phyloP scores from a whole-genome alignment of 495 filamentous ascomycete species.

The Lepraria neglecta region DNA sequence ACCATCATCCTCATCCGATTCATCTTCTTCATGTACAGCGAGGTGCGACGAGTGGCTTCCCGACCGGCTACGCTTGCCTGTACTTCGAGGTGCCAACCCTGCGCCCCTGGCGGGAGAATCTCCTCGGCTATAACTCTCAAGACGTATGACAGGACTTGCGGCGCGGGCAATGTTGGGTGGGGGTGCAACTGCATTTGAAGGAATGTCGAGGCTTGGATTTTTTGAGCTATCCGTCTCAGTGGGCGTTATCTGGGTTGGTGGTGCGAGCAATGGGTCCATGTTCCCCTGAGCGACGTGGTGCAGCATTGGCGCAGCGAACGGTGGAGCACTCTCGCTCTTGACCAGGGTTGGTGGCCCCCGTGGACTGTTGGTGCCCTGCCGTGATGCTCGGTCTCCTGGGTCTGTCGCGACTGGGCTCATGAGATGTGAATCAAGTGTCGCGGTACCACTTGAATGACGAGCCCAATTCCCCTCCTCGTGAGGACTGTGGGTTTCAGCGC shows the following conservation, averaged over 20 bases:
- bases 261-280: conserved; percentile 7
- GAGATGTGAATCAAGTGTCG: conserved; percentile 23
- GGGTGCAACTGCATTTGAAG: background rate
- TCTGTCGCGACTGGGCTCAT: conserved; percentile 30
- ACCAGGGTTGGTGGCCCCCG: conserved; percentile 7
- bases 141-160: conserved; percentile 43
- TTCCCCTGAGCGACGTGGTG: conserved; percentile 12
- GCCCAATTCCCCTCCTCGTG: conserved; percentile 9
- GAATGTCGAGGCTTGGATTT: conserved; percentile 23
- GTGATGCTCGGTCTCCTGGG: conserved; percentile 21
- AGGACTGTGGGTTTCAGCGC: conserved; percentile 5
- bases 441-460: conserved; percentile 24
- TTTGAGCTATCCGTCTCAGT: conserved; percentile 24
- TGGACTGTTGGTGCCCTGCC: conserved; percentile 25
- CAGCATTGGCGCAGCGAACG: conserved; percentile 2
- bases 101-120: conserved; percentile 42
- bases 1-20: conserved; percentile 32
- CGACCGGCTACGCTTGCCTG: conserved; percentile 30
- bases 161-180: conserved; percentile 29
- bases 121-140: conserved; percentile 42
- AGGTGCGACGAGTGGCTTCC: conserved; percentile 38
- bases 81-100: conserved; percentile 28
- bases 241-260: conserved; percentile 21
- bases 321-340: conserved; percentile 9
- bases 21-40: conserved; percentile 32